Conservation (phyloP, 2,329 filamentous ascomycete genomes). For the Fusarium tuaranense region DNA sequence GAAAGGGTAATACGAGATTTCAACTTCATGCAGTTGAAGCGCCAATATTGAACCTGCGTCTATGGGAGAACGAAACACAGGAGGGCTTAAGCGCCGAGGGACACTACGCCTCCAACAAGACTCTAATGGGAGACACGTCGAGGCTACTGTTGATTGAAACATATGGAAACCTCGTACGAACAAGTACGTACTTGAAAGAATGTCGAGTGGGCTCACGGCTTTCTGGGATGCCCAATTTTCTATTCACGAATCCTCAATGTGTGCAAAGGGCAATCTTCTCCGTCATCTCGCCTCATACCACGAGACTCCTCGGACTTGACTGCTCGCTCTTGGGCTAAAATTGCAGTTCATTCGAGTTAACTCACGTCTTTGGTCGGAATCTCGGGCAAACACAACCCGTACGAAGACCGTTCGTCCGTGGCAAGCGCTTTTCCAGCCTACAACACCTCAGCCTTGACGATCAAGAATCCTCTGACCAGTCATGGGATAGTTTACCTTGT, state of each 20-base stretch:
- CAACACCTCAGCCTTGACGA: not conserved
- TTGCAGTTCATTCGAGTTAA: not conserved
- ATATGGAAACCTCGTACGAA: not conserved
- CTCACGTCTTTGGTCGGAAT: not conserved
- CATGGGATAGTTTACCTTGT: conserved; percentile 9
- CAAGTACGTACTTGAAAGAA: not conserved
- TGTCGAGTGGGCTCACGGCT: not conserved
- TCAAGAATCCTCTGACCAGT: not conserved
- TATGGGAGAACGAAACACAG: not conserved
- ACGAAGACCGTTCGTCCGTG: not conserved
- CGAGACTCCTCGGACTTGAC: not conserved
- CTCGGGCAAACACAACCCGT: not conserved
- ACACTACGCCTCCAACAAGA: not conserved
- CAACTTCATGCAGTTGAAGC: not conserved
- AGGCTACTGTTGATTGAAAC: not conserved
- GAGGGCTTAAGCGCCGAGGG: not conserved
- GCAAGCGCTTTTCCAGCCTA: conserved; percentile 6
- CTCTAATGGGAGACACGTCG: not conserved
- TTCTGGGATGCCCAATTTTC: not conserved
- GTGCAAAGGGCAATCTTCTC: not conserved
- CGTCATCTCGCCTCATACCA: not conserved
- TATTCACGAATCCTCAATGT: conserved; percentile 7
- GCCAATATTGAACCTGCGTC: not conserved
- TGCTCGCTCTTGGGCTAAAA: not conserved
- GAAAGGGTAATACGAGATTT: not conserved